Conservation (phyloP, 176 grass and related monocot species). For the Oropetium thomaeum region DNA sequence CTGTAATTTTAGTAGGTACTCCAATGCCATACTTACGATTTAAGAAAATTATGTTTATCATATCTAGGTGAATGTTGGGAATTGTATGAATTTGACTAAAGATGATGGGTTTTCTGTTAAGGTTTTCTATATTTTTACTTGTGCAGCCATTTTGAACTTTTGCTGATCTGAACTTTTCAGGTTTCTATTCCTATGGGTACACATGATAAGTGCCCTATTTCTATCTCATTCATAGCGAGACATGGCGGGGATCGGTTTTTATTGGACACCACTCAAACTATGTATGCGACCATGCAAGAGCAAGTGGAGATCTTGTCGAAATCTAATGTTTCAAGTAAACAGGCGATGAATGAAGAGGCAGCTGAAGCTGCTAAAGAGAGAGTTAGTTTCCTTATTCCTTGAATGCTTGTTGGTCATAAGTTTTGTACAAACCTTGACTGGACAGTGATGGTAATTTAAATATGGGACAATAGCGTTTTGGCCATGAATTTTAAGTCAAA, state of each 20-base stretch:
- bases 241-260: constrained; percentile 81
- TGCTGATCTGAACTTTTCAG: constrained; percentile 56
- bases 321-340: constrained; percentile 69
- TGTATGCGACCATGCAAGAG: constrained; percentile 80
- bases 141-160: not conserved
- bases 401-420: not conserved
- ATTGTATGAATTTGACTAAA: not conserved
- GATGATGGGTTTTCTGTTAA: not conserved
- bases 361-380: constrained; percentile 95
- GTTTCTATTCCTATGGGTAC: constrained; percentile 68
- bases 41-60: not conserved
- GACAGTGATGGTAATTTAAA: not conserved
- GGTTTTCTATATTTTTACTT: constrained; percentile 4
- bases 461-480: too few relatives aligned
- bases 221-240: constrained; percentile 85
- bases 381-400: constrained; percentile 40
- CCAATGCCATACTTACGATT: not conserved
- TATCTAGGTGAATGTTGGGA: not conserved
- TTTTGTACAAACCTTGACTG: not conserved
- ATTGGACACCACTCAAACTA: constrained; percentile 65
- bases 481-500: too few relatives aligned
- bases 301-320: constrained; percentile 60
- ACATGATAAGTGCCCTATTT: constrained; percentile 85
- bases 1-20: constrained; percentile 13
- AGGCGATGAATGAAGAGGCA: constrained; percentile 75